These are phyloP conservation scores for Talaromyces stipitatus DNA, from an alignment of 495 filamentous ascomycete species.

Conservation along the genomic window DNA sequence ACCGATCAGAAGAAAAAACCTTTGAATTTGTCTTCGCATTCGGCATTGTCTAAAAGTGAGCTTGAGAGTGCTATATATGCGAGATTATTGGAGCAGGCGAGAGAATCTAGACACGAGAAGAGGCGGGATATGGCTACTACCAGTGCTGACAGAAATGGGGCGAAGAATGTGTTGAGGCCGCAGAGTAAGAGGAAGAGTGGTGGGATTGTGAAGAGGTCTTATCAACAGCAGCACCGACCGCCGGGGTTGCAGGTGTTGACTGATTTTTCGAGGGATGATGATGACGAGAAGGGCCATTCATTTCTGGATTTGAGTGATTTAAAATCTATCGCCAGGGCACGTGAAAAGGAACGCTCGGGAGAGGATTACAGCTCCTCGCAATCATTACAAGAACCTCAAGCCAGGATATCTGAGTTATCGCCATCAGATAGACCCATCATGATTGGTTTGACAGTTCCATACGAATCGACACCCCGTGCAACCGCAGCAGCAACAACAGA, in stretches of 20 bases:
- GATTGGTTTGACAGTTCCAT: slow-evolving; percentile 69
- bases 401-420: slow-evolving; percentile 52
- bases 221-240: slow-evolving; percentile 33
- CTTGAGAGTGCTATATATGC: not conserved
- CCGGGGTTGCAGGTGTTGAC: slow-evolving; percentile 60
- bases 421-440: slow-evolving; percentile 69
- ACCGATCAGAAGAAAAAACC: not conserved
- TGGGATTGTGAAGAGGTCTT: slow-evolving; percentile 21
- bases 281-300: slow-evolving; percentile 3
- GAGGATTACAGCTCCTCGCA: slow-evolving; percentile 9
- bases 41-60: not conserved
- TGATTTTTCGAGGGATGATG: slow-evolving; percentile 25
- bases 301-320: slow-evolving; percentile 36
- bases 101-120: not conserved
- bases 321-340: slow-evolving; percentile 26
- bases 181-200: slow-evolving; percentile 1
- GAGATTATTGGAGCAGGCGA: not conserved
- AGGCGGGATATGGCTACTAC: not conserved
- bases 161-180: not conserved
- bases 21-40: not conserved
- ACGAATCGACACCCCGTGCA: slow-evolving; percentile 41
- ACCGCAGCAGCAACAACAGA: slow-evolving; percentile 29
- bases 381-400: slow-evolving; percentile 6
- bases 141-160: not conserved
- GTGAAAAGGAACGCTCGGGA: slow-evolving; percentile 28